Percentiles rank a stretch among this genome's conserved stretches.
Conservation (phyloP, 1,284 basidiomycete species). For the Phaffia rhodozyma region DNA sequence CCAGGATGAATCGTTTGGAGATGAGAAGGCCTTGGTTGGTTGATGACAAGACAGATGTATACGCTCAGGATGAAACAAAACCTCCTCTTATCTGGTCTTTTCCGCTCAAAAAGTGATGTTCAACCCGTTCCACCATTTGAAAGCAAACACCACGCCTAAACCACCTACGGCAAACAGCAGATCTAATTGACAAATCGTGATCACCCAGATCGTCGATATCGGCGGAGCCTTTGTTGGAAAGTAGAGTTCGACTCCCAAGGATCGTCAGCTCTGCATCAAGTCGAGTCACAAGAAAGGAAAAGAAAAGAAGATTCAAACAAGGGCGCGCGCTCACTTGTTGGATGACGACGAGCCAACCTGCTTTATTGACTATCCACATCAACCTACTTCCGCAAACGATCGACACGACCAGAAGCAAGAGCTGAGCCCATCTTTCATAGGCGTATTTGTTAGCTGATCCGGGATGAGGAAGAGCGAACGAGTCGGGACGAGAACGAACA, state of each 20-base stretch:
- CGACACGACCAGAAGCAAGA: background rate
- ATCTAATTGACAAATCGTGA: constrained; percentile 10
- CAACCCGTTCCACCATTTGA: constrained; percentile 13
- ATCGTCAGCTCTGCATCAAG: too few species aligned
- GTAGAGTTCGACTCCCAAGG: too few species aligned
- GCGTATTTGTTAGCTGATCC: constrained; percentile 8
- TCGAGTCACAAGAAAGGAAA: background rate
- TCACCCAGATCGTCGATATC: constrained; percentile 14
- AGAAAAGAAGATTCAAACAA: background rate
- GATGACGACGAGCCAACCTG: constrained; percentile 14
- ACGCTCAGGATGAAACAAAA: too few species aligned
- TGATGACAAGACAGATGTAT: too few species aligned
- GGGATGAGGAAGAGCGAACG: background rate
- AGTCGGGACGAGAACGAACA: background rate
- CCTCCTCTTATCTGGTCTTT: too few species aligned
- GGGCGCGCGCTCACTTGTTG: constrained; percentile 6
- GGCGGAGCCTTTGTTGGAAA: constrained; percentile 6
- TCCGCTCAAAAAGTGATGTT: background rate
- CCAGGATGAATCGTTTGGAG: too few species aligned
- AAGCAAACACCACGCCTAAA: constrained; percentile 2
- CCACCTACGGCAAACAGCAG: constrained; percentile 2
- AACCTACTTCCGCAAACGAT: constrained; percentile 3
- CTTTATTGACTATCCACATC: constrained; percentile 16
- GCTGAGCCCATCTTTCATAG: constrained; percentile 1
- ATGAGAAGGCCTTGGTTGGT: too few species aligned